phyloP scores from a whole-genome alignment of 148 eudicot species.

The Chenopodium berlandieri region DNA sequence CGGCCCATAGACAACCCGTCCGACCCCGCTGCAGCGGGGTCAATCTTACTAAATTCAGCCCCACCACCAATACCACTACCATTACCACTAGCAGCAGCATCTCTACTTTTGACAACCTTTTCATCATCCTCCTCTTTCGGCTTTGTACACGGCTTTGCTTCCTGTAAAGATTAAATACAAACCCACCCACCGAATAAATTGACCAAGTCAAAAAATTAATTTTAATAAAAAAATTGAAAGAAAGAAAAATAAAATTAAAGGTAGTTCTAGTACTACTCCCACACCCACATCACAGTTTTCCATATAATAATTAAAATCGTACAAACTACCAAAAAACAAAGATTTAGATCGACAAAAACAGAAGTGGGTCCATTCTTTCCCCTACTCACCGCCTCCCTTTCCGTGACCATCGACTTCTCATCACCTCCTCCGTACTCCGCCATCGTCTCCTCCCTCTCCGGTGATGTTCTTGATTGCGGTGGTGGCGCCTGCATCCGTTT shows the following conservation, averaged over 20 bases:
- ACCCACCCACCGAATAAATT: conserved; percentile 16
- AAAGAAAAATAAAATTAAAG: not conserved
- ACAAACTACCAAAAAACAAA: conserved; percentile 24
- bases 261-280: not conserved
- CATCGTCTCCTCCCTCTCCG: conserved; percentile 53
- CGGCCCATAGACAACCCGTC: too few species aligned
- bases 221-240: not conserved
- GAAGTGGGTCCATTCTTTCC: conserved; percentile 20
- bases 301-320: conserved; percentile 17
- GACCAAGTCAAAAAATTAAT: conserved; percentile 16
- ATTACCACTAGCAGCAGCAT: not conserved
- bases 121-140: conserved; percentile 32
- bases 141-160: conserved; percentile 24
- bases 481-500: conserved; percentile 65
- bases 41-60: conserved; percentile 4
- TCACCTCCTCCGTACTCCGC: conserved; percentile 31
- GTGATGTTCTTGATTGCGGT: conserved; percentile 62
- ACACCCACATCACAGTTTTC: conserved; percentile 18
- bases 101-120: conserved; percentile 9
- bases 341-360: conserved; percentile 2
- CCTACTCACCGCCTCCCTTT: conserved; percentile 47
- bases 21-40: not conserved
- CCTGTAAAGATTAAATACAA: conserved; percentile 28
- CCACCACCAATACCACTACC: conserved; percentile 5
- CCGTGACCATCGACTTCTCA: conserved; percentile 40